These are phyloP conservation scores for Aquilaria agallochum DNA, from an alignment of 441 rosid genomes.

Conservation along the genomic window DNA sequence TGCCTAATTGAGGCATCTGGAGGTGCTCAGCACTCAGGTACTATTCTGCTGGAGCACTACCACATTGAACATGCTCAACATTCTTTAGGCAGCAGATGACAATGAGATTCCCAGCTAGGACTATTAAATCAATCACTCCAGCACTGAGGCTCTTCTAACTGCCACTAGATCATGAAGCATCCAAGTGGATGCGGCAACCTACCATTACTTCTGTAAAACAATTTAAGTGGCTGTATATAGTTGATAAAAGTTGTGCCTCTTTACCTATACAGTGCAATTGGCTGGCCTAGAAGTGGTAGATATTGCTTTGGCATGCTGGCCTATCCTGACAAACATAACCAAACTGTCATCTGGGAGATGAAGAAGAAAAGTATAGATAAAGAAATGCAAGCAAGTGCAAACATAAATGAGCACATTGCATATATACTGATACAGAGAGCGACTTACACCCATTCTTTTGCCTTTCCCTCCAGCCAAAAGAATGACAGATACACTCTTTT, in stretches of 20 bases:
- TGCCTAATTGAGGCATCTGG: no score
- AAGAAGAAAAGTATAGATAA: slow-evolving; percentile 16
- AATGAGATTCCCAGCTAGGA: no score
- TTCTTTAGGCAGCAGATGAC: no score
- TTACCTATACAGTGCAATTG: slow-evolving; percentile 95
- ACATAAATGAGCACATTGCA: no score
- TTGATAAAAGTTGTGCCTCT: slow-evolving; percentile 3
- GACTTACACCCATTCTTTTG: slow-evolving; percentile 90
- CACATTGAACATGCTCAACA: no score
- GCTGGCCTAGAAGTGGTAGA: slow-evolving; percentile 86
- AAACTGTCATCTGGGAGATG: slow-evolving; percentile 33
- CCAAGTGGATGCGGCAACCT: no score
- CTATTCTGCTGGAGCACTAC: no score
- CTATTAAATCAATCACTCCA: no score
- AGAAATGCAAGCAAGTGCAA: neutral
- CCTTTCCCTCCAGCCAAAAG: slow-evolving; percentile 95
- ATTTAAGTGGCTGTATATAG: neutral
- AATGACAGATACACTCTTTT: slow-evolving; percentile 79
- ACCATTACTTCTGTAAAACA: no score
- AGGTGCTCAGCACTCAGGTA: no score
- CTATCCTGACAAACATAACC: slow-evolving; percentile 48
- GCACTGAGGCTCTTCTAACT: no score
- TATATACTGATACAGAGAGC: neutral
- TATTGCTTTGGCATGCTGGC: slow-evolving; percentile 96
- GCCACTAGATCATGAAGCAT: no score